phyloP scores from a whole-genome alignment of 2,329 filamentous ascomycete species.

The Alternaria triticimaculans region DNA sequence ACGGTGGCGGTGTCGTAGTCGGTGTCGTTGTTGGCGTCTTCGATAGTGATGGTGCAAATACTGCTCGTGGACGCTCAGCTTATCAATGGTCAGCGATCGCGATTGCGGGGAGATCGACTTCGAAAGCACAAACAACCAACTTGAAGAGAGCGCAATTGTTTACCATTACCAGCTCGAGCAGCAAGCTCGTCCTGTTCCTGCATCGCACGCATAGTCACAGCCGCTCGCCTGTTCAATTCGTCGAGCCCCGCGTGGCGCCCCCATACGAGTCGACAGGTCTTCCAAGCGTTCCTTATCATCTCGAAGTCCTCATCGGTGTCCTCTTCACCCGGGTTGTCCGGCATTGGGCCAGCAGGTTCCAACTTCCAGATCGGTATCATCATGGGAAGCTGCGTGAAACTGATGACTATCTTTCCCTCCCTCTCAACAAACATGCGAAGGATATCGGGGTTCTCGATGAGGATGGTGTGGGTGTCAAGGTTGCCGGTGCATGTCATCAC shows the following conservation, averaged over 20 bases:
- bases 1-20: not conserved
- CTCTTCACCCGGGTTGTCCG: not conserved
- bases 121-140: not conserved
- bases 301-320: not conserved
- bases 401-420: not conserved
- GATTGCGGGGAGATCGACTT: accelerated
- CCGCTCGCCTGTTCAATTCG: not conserved
- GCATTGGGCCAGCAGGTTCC: not conserved
- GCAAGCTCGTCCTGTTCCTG: not conserved
- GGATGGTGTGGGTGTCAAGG: not conserved
- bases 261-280: not conserved
- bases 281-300: not conserved
- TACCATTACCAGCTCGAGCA: not conserved
- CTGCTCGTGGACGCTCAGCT: not conserved
- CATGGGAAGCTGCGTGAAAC: not conserved
- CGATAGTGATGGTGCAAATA: not conserved
- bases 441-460: not conserved
- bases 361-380: not conserved
- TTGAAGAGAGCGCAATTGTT: not conserved
- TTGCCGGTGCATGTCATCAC: not conserved
- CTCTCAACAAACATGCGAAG: not conserved
- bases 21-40: not conserved
- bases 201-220: not conserved
- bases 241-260: not conserved
- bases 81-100: not conserved